Conservation (phyloP, 768 basidiomycete species). For the Lactarius tabidus region DNA sequence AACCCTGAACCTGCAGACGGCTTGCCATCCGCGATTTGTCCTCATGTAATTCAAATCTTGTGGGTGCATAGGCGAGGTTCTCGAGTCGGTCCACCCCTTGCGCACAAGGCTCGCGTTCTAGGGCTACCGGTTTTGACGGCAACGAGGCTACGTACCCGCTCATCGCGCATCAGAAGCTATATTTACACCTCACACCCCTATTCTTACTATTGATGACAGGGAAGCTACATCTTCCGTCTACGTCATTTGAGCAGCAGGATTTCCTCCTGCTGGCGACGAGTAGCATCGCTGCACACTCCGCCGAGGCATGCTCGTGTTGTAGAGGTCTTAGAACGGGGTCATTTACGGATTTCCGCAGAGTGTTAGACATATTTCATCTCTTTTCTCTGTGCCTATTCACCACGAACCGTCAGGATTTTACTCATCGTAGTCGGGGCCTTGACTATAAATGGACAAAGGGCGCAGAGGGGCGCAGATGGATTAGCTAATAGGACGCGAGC, state of each 20-base stretch:
- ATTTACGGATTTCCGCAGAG: not conserved
- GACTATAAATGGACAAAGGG: not conserved
- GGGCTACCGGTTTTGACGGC: constrained; percentile 4
- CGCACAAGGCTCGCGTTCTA: constrained; percentile 6
- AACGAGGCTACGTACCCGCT: constrained; percentile 16
- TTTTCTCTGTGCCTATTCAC: not conserved
- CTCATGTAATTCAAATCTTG: not conserved
- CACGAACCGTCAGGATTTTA: not conserved
- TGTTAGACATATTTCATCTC: not conserved
- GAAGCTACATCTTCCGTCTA: constrained; percentile 9
- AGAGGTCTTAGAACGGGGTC: not conserved
- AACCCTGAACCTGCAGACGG: constrained; percentile 5
- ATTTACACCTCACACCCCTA: not conserved
- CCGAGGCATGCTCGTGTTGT: not conserved
- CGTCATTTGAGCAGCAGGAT: constrained; percentile 4
- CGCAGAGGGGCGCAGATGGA: not conserved
- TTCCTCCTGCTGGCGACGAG: not conserved
- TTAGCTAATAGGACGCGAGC: constrained; percentile 6
- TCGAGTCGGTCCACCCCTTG: not conserved
- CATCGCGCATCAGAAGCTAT: not conserved
- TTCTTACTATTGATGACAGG: not conserved
- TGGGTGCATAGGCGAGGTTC: constrained; percentile 2
- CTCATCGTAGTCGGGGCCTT: not conserved
- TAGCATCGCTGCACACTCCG: not conserved
- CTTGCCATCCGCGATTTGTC: constrained; percentile 10